Conservation (phyloP, 768 basidiomycete genomes). For the Lactarius indigo region DNA sequence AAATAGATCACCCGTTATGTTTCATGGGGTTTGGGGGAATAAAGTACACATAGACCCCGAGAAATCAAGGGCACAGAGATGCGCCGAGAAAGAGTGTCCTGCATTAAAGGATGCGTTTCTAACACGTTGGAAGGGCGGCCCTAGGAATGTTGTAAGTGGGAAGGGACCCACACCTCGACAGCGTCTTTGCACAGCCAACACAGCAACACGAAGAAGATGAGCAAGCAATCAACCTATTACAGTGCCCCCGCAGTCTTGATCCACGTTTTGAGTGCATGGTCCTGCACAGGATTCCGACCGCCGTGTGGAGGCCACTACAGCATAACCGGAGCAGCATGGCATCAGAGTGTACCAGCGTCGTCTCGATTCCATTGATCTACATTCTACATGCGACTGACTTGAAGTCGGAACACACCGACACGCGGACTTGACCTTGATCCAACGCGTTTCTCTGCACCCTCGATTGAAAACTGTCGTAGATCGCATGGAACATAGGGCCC, state of each 20-base stretch:
- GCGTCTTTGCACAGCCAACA: conserved; percentile 3
- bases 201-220: background rate
- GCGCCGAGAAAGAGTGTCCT: background rate
- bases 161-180: background rate
- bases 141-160: conserved; percentile 3
- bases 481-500: background rate
- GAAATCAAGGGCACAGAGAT: background rate
- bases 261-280: conserved; percentile 16
- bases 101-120: background rate
- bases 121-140: background rate
- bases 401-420: background rate
- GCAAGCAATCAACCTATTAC: background rate
- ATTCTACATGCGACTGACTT: conserved; percentile 1
- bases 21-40: background rate
- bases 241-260: conserved; percentile 6
- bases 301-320: background rate
- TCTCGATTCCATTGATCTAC: conserved; percentile 7
- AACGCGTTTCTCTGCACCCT: conserved; percentile 12
- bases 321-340: conserved; percentile 14
- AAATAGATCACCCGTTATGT: background rate
- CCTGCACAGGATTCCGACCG: conserved; percentile 3
- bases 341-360: background rate
- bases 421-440: conserved; percentile 5
- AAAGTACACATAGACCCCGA: background rate
- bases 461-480: conserved; percentile 9